These are phyloP conservation scores for Phytophthora podocarpi DNA, from an alignment of 352 stramenopile species.

Conservation along the genomic window DNA sequence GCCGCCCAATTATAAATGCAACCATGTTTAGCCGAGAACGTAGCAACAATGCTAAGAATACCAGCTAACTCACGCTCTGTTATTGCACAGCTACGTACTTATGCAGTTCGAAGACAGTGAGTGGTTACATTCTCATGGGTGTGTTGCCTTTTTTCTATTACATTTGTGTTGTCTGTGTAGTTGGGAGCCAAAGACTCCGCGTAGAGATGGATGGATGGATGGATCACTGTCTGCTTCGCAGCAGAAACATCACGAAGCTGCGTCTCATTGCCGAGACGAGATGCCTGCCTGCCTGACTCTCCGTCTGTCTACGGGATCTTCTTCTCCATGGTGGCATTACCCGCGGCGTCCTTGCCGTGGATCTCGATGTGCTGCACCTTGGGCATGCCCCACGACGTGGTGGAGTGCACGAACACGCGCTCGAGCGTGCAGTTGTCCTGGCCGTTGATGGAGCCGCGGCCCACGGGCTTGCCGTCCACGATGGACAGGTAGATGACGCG, in stretches of 20 bases:
- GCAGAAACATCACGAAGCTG: too few relatives aligned
- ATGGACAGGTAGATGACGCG: constrained; percentile 75
- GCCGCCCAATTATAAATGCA: constrained; percentile 16
- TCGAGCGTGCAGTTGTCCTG: constrained; percentile 72
- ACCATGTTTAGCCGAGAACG: constrained; percentile 1
- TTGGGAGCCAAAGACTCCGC: constrained; percentile 2
- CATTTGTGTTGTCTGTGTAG: constrained; percentile 25
- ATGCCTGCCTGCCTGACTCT: too few relatives aligned
- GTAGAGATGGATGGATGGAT: background rate
- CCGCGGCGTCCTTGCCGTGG: constrained; percentile 70
- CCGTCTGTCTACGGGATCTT: constrained; percentile 84
- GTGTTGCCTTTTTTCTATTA: constrained; percentile 42
- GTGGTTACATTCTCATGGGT: constrained; percentile 6
- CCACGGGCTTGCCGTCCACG: constrained; percentile 78
- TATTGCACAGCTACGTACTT: too few relatives aligned
- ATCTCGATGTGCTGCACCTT: constrained; percentile 92
- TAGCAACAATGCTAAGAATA: constrained; percentile 13
- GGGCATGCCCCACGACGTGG: constrained; percentile 85
- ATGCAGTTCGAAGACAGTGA: background rate
- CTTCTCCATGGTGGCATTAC: constrained; percentile 83
- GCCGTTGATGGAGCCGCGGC: constrained; percentile 75
- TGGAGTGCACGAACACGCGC: constrained; percentile 86
- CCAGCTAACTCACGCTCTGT: background rate
- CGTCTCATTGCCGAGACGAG: background rate
- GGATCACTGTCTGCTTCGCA: background rate